A percentile compares a stretch with the other conserved stretches of the same genome.
Conservation (phyloP, 805 yeast genomes). For the Starmerella riodocensis region DNA sequence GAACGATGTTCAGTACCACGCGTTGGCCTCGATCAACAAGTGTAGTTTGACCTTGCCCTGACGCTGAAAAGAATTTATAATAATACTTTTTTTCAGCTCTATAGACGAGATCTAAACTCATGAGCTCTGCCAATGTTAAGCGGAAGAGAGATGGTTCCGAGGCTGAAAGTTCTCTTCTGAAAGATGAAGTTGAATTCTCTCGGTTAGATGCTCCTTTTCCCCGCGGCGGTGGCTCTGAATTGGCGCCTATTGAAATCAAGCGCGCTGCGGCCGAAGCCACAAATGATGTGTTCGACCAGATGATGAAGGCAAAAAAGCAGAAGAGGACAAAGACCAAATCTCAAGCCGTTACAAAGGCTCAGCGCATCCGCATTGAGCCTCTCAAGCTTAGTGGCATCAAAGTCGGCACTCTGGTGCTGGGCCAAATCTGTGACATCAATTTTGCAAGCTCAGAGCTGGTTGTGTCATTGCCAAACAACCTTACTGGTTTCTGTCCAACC, state of each 20-base stretch:
- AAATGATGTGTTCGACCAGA: constrained; percentile 44
- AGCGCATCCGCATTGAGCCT: constrained; percentile 40
- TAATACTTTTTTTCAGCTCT: constrained; percentile 2
- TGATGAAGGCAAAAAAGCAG: constrained; percentile 23
- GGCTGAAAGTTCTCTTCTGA: constrained; percentile 8
- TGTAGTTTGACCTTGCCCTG: not conserved
- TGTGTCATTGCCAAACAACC: constrained; percentile 64
- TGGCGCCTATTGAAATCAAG: constrained; percentile 81
- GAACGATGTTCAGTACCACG: too few species aligned
- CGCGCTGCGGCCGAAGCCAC: constrained; percentile 89
- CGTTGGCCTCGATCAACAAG: not conserved
- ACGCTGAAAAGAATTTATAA: constrained; percentile 16
- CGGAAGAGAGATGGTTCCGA: constrained; percentile 17
- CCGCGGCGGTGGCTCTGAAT: constrained; percentile 72
- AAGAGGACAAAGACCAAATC: constrained; percentile 25
- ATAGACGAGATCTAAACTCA: not conserved
- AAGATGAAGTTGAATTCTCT: constrained; percentile 7
- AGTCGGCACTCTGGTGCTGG: constrained; percentile 64
- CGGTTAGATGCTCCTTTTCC: constrained; percentile 43
- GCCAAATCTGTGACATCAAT: constrained; percentile 53
- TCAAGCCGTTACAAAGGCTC: constrained; percentile 16
- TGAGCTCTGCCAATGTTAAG: constrained; percentile 5
- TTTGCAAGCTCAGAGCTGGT: constrained; percentile 41
- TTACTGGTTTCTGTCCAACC: constrained; percentile 66
- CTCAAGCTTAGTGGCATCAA: constrained; percentile 48